Conservation (phyloP, 495 filamentous ascomycete genomes). For the Hypoxylon perforatum region DNA sequence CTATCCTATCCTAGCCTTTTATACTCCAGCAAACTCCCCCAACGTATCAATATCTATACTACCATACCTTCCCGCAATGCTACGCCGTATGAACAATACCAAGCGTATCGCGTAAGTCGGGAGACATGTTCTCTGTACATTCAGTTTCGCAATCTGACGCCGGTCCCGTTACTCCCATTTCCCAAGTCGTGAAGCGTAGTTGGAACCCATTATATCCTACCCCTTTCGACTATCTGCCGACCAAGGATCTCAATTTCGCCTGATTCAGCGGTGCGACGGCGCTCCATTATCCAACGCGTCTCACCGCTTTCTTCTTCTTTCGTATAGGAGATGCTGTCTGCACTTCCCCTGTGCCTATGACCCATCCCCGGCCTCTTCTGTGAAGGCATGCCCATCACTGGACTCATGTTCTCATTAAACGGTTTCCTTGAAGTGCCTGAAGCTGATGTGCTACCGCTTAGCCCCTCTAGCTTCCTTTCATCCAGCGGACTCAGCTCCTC, state of each 20-base stretch:
- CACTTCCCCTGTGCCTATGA: conserved; percentile 60
- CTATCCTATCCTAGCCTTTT: conserved; percentile 28
- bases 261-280: conserved; percentile 62
- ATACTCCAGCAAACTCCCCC: conserved; percentile 30
- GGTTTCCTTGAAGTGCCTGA: conserved; percentile 25
- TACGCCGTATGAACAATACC: conserved; percentile 13
- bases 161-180: background rate
- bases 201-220: conserved; percentile 37
- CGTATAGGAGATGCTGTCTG: conserved; percentile 68
- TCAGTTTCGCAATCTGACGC: conserved; percentile 1
- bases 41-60: conserved; percentile 24
- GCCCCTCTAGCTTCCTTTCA: background rate
- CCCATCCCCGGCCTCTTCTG: conserved; percentile 48
- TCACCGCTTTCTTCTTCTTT: conserved; percentile 62
- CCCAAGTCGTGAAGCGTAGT: background rate
- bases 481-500: conserved; percentile 44
- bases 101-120: conserved; percentile 12
- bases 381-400: conserved; percentile 28
- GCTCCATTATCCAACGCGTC: conserved; percentile 67
- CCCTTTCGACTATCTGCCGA: conserved; percentile 36
- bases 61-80: conserved; percentile 17
- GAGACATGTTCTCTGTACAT: background rate
- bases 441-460: conserved; percentile 16
- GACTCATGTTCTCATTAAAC: conserved; percentile 29
- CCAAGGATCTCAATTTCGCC: conserved; percentile 61